Percentiles rank a stretch among this genome's conserved stretches.
Evolutionary conservation across 352 stramenopile genomes (phyloP).

Genomic region (Aphanomyces invadans): DNA sequence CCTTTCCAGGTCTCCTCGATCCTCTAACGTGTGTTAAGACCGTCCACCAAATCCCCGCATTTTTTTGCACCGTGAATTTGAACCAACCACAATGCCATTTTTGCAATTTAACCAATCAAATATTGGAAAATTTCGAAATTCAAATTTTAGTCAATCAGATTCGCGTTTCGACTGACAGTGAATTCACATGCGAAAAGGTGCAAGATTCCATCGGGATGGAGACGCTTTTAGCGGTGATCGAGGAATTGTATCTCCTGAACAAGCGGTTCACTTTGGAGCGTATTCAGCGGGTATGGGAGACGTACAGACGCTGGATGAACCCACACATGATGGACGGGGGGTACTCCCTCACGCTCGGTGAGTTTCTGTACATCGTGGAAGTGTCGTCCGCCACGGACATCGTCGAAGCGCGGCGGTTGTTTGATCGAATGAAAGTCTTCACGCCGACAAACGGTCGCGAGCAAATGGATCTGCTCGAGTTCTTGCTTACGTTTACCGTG

Average conservation of each 20-base stretch:
- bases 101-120: background rate
- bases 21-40: no score
- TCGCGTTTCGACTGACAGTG: background rate
- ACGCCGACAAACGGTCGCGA: background rate
- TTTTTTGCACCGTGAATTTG: background rate
- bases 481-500: slow-evolving; percentile 39
- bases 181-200: no score
- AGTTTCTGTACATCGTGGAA: slow-evolving; percentile 57
- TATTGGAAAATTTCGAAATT: background rate
- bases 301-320: slow-evolving; percentile 52
- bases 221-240: background rate
- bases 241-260: slow-evolving; percentile 32
- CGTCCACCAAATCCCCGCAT: no score
- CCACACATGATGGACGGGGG: slow-evolving; percentile 44
- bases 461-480: slow-evolving; percentile 50
- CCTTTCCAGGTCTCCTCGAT: no score
- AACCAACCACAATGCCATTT: background rate
- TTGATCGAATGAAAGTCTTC: slow-evolving; percentile 34
- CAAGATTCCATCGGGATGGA: slow-evolving; percentile 6
- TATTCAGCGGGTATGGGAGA: slow-evolving; percentile 46
- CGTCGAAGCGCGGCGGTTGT: slow-evolving; percentile 41
- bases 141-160: slow-evolving; percentile 4
- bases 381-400: slow-evolving; percentile 29
- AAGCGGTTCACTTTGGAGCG: slow-evolving; percentile 34
- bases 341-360: slow-evolving; percentile 48